phyloP scores from a whole-genome alignment of 805 yeast species.

The Vanderwaltozyma polyspora region DNA sequence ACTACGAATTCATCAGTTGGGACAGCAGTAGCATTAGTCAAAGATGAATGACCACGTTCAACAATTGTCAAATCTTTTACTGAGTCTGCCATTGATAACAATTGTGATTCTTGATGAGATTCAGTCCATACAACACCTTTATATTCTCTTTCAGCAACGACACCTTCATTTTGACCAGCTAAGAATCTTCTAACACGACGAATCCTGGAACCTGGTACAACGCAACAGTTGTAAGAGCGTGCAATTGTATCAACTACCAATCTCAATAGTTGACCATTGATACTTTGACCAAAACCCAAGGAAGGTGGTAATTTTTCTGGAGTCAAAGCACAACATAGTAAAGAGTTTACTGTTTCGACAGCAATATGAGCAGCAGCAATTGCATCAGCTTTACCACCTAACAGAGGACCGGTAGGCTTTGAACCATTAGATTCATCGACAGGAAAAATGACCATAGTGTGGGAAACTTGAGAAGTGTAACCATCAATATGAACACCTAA shows the following conservation, averaged over 20 bases:
- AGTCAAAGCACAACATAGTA: slow-evolving; percentile 59
- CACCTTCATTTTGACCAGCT: slow-evolving; percentile 90
- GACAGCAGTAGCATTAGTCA: slow-evolving; percentile 42
- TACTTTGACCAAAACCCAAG: slow-evolving; percentile 29
- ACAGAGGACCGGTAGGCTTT: slow-evolving; percentile 63
- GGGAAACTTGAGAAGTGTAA: slow-evolving; percentile 77
- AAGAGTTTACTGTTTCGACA: slow-evolving; percentile 68
- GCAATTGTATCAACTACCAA: slow-evolving; percentile 78
- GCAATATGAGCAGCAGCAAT: slow-evolving; percentile 83
- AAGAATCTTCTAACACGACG: slow-evolving; percentile 86
- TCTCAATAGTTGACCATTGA: slow-evolving; percentile 65
- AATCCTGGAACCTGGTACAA: slow-evolving; percentile 87
- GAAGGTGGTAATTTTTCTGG: slow-evolving; percentile 66
- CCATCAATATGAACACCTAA: slow-evolving; percentile 94
- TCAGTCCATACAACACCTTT: slow-evolving; percentile 89
- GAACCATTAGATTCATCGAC: slow-evolving; percentile 36
- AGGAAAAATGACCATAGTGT: slow-evolving; percentile 77
- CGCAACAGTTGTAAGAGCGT: slow-evolving; percentile 66
- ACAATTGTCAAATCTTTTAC: slow-evolving; percentile 33
- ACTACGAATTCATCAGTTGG: slow-evolving; percentile 70
- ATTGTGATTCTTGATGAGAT: slow-evolving; percentile 57
- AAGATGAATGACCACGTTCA: slow-evolving; percentile 26
- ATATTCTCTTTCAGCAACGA: slow-evolving; percentile 83
- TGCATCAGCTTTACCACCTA: slow-evolving; percentile 83
- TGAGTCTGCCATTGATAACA: slow-evolving; percentile 28